Evolutionary conservation across 2,329 filamentous ascomycete genomes (phyloP), one percentile per base, ranked within the genome.

Genomic region (Orbilia brochopaga): DNA sequence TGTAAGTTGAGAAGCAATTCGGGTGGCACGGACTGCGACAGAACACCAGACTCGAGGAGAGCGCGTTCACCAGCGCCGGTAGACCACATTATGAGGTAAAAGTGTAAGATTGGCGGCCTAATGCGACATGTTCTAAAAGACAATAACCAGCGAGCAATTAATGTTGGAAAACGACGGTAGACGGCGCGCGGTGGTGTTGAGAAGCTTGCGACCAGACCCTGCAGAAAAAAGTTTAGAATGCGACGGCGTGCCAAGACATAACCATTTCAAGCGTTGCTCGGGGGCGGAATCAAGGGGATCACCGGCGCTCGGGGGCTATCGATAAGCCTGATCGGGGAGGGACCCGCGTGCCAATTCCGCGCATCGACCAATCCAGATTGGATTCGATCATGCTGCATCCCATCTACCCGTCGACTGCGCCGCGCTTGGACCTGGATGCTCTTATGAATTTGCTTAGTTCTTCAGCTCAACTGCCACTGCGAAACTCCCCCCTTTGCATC

Each of bases 211-310:
- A 4, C 19, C 24, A 21, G 21, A n/a, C 7, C 37, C 11, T 40
- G 32, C 3, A 46, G 37, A 63, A 63, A 70, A 70, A 70, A 64
- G 37, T 70, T 70, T 58, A 42, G 58, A 50, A 58, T 70, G 66
- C 66, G 58, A 63, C 59, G 32, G 40, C 27, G 40, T 10, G 66
- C 66, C 66, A 70, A 70, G 66, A 44, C 59, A 42, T 32, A 15
- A 15, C 17, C 17, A 6, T 48, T 48, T 8, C 19, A 11, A 23
- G 30, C n/a, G n/a, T 21, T 17, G 7, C 10, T 27, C 19, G 30
- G 32, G n/a, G 10, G 13, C 2, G 24, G 37, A n/a, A 15, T 2
- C 35, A 40, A 7, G n/a, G 21, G 17, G 1, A 1, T 24, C 1
- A 35, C 1, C 23, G 50, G 50, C 21, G 21, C 19, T 2, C 67